A percentile compares a stretch with the other conserved stretches of the same genome.
These are phyloP conservation scores for Apiotrichum porosum DNA, from an alignment of 1,284 basidiomycete genomes.

Conservation along the genomic window DNA sequence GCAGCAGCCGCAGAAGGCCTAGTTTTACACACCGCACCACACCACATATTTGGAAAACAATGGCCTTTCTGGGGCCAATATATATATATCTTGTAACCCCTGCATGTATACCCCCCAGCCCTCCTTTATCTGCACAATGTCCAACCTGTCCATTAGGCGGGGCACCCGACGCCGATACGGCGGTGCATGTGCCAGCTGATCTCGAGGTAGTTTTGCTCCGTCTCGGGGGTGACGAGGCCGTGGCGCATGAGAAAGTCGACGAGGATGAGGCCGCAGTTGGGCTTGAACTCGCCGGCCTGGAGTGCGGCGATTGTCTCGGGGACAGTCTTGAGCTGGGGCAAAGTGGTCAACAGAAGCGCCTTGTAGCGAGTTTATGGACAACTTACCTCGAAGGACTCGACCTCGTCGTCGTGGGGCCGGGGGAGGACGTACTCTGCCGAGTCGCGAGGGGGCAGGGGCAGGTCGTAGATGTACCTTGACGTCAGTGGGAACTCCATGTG, in stretches of 20 bases:
- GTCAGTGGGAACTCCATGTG: conserved; percentile 2
- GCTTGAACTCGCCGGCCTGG: conserved; percentile 53
- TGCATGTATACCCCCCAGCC: conserved; percentile 17
- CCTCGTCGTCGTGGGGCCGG: conserved; percentile 81
- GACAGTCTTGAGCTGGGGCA: conserved; percentile 36
- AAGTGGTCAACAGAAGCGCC: too few relatives aligned
- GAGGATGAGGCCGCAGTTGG: conserved; percentile 56
- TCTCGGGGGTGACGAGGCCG: conserved; percentile 53
- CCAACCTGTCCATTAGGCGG: conserved; percentile 1
- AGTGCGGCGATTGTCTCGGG: conserved; percentile 49
- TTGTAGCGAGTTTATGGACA: too few relatives aligned
- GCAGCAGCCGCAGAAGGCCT: conserved; percentile 1
- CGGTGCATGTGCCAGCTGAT: conserved; percentile 40
- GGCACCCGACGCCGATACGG: conserved; percentile 37
- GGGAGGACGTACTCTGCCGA: conserved; percentile 54
- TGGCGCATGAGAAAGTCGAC: conserved; percentile 56
- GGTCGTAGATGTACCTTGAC: conserved; percentile 65
- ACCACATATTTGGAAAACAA: too few relatives aligned
- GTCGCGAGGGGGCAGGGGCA: conserved; percentile 59
- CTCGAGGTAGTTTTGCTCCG: conserved; percentile 49
- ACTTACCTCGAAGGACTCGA: conserved; percentile 65
- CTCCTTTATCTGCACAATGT: neutral
- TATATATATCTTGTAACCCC: conserved; percentile 9
- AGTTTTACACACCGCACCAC: neutral
- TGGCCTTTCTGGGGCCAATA: too few relatives aligned